These are phyloP conservation scores for Heliocybe sulcata DNA, from an alignment of 1,284 basidiomycete genomes.

Conservation along the genomic window DNA sequence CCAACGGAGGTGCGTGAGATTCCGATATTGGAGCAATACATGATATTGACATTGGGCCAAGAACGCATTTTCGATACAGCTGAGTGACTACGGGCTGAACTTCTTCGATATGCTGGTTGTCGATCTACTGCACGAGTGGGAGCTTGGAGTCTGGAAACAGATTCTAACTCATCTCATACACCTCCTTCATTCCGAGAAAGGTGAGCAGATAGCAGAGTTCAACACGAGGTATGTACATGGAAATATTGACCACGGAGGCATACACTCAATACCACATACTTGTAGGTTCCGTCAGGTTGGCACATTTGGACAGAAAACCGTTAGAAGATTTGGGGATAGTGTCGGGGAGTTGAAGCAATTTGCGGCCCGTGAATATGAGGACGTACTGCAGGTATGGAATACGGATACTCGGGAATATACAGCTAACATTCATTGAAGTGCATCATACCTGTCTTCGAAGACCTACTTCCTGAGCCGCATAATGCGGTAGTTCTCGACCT, in stretches of 20 bases:
- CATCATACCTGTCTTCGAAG: slow-evolving; percentile 21
- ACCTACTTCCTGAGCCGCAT: slow-evolving; percentile 15
- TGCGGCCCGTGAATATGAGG: slow-evolving; percentile 20
- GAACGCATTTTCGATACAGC: slow-evolving; percentile 24
- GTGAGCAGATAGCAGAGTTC: slow-evolving; percentile 6
- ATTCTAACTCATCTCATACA: slow-evolving; percentile 26
- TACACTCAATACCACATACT: neutral
- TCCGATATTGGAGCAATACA: too few species aligned
- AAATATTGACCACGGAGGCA: neutral
- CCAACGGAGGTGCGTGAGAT: slow-evolving; percentile 12
- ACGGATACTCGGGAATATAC: too few species aligned
- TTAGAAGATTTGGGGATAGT: slow-evolving; percentile 16
- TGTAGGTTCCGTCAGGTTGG: slow-evolving; percentile 15
- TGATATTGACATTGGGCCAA: too few species aligned
- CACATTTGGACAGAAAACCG: slow-evolving; percentile 15
- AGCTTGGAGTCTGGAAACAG: slow-evolving; percentile 29
- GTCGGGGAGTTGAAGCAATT: slow-evolving; percentile 20
- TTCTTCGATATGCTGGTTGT: slow-evolving; percentile 21
- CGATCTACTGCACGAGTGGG: slow-evolving; percentile 30
- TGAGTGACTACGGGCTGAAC: slow-evolving; percentile 18
- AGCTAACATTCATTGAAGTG: slow-evolving; percentile 11
- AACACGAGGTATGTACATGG: slow-evolving; percentile 11
- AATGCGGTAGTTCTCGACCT: slow-evolving; percentile 14
- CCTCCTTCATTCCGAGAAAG: slow-evolving; percentile 16
- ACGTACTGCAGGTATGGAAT: slow-evolving; percentile 17